Percentiles rank a stretch among this genome's conserved stretches.
phyloP scores from a whole-genome alignment of 192 early-diverging fungal species.

The Fimicolochytrium jonesii region DNA sequence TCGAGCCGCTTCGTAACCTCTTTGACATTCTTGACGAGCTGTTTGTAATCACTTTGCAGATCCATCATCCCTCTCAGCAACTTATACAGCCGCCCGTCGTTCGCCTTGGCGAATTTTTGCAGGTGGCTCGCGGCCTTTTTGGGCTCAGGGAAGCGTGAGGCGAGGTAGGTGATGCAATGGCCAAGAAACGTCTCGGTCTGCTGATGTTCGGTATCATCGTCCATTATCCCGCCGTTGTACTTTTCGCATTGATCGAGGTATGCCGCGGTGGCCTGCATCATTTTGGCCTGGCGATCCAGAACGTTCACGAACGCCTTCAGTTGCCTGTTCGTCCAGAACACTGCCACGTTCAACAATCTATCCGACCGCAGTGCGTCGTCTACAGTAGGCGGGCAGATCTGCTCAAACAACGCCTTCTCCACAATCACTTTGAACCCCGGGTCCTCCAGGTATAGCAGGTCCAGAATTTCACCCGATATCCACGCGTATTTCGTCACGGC shows the following conservation, averaged over 20 bases:
- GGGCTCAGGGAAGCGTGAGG: constrained; percentile 62
- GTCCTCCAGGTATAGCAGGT: constrained; percentile 83
- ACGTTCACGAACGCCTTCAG: constrained; percentile 71
- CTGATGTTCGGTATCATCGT: constrained; percentile 34
- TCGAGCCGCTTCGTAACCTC: constrained; percentile 67
- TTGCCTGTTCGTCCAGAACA: constrained; percentile 61
- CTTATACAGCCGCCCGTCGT: constrained; percentile 63
- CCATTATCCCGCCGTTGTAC: constrained; percentile 48
- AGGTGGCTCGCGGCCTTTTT: constrained; percentile 57
- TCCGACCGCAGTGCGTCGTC: constrained; percentile 55
- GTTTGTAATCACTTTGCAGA: constrained; percentile 61
- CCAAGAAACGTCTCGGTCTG: constrained; percentile 47
- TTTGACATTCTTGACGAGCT: constrained; percentile 63
- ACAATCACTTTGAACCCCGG: constrained; percentile 58
- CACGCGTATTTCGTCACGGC: constrained; percentile 67
- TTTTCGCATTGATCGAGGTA: constrained; percentile 64
- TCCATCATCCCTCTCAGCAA: constrained; percentile 71
- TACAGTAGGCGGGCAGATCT: constrained; percentile 57
- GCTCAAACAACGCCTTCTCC: constrained; percentile 58
- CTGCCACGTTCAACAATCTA: constrained; percentile 67
- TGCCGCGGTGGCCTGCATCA: constrained; percentile 52
- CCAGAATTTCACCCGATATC: constrained; percentile 79
- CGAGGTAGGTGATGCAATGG: constrained; percentile 48
- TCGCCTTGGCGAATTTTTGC: constrained; percentile 64
- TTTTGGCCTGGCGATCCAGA: constrained; percentile 66